These are phyloP conservation scores for Xylaria venustula DNA, from an alignment of 495 filamentous ascomycete species.

Conservation along the genomic window DNA sequence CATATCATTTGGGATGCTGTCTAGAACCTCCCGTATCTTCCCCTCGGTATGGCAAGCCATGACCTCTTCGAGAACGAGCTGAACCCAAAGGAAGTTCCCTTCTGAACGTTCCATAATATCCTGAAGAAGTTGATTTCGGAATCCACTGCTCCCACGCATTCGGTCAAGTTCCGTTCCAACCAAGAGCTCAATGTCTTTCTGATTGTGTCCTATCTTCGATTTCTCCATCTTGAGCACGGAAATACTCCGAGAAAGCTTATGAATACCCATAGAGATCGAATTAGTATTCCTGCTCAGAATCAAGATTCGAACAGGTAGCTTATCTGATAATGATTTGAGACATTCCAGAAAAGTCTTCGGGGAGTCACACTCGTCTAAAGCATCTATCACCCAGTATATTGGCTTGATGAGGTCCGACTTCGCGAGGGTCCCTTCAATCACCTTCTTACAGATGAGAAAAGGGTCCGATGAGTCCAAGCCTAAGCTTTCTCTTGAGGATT, in stretches of 20 bases:
- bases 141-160: not conserved
- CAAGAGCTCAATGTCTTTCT: constrained; percentile 24
- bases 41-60: constrained; percentile 28
- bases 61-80: constrained; percentile 34
- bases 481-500: not conserved
- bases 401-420: constrained; percentile 19
- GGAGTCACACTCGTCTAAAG: constrained; percentile 33
- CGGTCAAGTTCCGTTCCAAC: constrained; percentile 18
- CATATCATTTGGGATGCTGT: constrained; percentile 41
- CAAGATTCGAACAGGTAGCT: constrained; percentile 20
- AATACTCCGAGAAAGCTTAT: not conserved
- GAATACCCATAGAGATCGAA: constrained; percentile 17
- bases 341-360: constrained; percentile 18
- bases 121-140: not conserved
- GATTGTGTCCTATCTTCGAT: constrained; percentile 8
- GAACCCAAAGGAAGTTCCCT: constrained; percentile 25
- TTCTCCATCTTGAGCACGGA: constrained; percentile 13
- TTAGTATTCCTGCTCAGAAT: constrained; percentile 18
- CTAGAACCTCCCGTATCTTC: constrained; percentile 27
- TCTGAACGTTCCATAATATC: constrained; percentile 2
- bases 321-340: constrained; percentile 1
- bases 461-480: constrained; percentile 2
- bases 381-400: constrained; percentile 39
- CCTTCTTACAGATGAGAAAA: constrained; percentile 19
- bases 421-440: constrained; percentile 22